Percentiles rank a stretch among this genome's conserved stretches.
These are phyloP conservation scores for Angomonas ambiguus DNA, from an alignment of 208 protist species.

Conservation along the genomic window DNA sequence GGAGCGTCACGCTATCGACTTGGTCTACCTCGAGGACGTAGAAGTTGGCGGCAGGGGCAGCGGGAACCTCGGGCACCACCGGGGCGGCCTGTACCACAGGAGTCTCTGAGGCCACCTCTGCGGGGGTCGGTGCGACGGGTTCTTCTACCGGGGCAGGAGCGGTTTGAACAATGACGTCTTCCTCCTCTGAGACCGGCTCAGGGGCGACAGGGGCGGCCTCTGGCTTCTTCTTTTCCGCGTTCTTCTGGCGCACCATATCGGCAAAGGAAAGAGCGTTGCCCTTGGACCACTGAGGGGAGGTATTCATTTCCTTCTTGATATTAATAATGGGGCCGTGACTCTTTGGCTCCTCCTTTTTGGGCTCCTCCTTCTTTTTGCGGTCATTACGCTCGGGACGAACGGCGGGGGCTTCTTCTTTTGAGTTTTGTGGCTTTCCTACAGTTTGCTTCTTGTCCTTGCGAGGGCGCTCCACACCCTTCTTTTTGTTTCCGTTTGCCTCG, in stretches of 20 bases:
- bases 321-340: background rate
- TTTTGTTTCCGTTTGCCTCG: background rate
- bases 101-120: background rate
- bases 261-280: background rate
- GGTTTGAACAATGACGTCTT: background rate
- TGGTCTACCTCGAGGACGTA: slow-evolving; percentile 3
- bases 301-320: slow-evolving; percentile 1
- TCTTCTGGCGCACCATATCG: slow-evolving; percentile 6
- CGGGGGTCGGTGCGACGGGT: background rate
- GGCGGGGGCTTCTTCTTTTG: background rate
- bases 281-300: background rate
- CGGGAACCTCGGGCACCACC: background rate
- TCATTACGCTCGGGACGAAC: background rate
- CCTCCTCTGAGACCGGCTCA: background rate
- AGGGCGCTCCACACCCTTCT: slow-evolving; percentile 1
- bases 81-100: background rate
- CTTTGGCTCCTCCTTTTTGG: background rate
- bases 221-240: background rate
- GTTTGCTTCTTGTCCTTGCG: background rate
- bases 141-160: background rate
- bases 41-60: background rate
- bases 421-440: background rate
- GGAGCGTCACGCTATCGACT: background rate
- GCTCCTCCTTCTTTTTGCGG: slow-evolving; percentile 4
- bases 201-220: background rate